These are phyloP conservation scores for Lecanicillium sp. DNA, from an alignment of 2,329 filamentous ascomycete genomes.

Conservation along the genomic window DNA sequence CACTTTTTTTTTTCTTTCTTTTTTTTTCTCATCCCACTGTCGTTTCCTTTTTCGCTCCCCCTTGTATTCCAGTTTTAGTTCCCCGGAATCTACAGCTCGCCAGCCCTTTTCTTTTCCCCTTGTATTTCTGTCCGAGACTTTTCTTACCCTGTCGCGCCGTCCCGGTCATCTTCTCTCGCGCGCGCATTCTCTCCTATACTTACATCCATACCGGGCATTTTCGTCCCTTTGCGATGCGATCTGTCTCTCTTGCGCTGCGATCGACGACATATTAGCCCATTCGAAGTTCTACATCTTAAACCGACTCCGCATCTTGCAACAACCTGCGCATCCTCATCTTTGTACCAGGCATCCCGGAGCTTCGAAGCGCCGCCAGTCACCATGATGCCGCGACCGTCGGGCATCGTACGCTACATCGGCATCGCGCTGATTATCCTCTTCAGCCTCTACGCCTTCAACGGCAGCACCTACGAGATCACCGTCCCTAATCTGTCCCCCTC, in stretches of 20 bases:
- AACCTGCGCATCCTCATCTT: neutral
- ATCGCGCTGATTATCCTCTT: slow-evolving; percentile 31
- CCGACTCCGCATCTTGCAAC: neutral
- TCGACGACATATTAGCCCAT: no score
- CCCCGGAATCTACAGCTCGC: neutral
- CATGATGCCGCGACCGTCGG: slow-evolving; percentile 32
- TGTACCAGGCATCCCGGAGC: neutral
- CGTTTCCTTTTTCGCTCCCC: neutral
- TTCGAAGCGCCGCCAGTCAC: neutral
- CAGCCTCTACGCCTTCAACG: slow-evolving; percentile 25
- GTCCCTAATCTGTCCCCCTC: neutral
- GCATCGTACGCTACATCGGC: slow-evolving; percentile 36
- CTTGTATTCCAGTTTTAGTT: neutral
- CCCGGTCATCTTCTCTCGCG: no score
- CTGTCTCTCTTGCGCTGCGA: no score
- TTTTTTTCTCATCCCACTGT: neutral
- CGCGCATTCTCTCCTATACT: no score
- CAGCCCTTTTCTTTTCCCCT: neutral
- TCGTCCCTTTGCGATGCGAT: no score
- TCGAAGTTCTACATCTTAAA: no score
- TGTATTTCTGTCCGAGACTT: neutral
- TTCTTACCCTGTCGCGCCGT: no score
- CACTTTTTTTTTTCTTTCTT: no score
- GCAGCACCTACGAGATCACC: slow-evolving; percentile 16
- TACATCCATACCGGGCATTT: no score